Evolutionary conservation across 495 filamentous ascomycete genomes (phyloP).

Genomic region (Penicillium lividum): DNA sequence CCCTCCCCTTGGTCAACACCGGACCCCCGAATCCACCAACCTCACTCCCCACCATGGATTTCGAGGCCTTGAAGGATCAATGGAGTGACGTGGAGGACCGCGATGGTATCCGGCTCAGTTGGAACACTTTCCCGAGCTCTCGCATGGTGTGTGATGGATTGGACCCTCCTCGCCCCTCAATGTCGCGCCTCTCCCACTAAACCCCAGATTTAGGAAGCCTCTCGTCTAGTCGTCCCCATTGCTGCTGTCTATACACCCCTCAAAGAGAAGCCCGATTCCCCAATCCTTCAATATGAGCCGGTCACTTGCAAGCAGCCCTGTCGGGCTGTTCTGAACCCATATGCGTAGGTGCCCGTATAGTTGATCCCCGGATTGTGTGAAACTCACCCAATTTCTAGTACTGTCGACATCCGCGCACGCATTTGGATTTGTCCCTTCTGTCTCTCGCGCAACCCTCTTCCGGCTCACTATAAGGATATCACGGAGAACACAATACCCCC

Average conservation of each 20-base stretch:
- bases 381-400: slow-evolving; percentile 54
- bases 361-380: slow-evolving; percentile 6
- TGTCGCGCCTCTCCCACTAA: slow-evolving; percentile 28
- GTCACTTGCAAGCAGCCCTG: slow-evolving; percentile 97
- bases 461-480: slow-evolving; percentile 99
- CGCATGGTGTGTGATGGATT: slow-evolving; percentile 70
- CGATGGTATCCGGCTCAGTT: slow-evolving; percentile 95
- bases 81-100: slow-evolving; percentile 97
- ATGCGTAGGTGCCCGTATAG: slow-evolving; percentile 63
- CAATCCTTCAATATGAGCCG: slow-evolving; percentile 92
- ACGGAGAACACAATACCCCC: slow-evolving; percentile 91
- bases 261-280: slow-evolving; percentile 90
- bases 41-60: slow-evolving; percentile 60
- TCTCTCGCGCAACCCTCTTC: slow-evolving; percentile 89
- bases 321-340: slow-evolving; percentile 94
- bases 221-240: slow-evolving; percentile 93
- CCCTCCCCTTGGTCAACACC: slow-evolving; percentile 32
- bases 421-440: slow-evolving; percentile 99
- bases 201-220: slow-evolving; percentile 73
- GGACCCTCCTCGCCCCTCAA: slow-evolving; percentile 9
- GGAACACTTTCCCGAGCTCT: slow-evolving; percentile 99
- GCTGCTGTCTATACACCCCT: slow-evolving; percentile 95
- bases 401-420: slow-evolving; percentile 90
- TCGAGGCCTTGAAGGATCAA: slow-evolving; percentile 86
- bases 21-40: slow-evolving; percentile 26